Evolutionary conservation across 2,329 filamentous ascomycete genomes (phyloP), one percentile per base, ranked within the genome.

Genomic region (Cercospora sesami): DNA sequence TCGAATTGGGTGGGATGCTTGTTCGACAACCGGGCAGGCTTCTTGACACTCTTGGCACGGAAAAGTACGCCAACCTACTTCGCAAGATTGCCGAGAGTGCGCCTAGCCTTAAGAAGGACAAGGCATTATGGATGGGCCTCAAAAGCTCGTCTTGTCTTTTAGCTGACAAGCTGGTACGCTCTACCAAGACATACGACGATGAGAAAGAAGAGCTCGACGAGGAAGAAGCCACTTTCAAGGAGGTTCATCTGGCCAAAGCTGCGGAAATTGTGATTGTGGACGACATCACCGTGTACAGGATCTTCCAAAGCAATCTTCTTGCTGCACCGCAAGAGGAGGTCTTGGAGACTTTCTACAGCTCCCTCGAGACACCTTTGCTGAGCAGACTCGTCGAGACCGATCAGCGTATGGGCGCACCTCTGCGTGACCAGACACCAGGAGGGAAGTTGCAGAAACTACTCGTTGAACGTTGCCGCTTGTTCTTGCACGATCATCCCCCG

Each of bases 301-400:
- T 95, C 1, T 99, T 99, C 83, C 94, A 94, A 76, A 88, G 93
- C 63, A 87, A 89, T 70, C 84, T 99, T 31, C 85, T 96, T 30
- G 93, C 91, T 69, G 93, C 94, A 0, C 96, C 95, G 0, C 92
- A 97, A 78, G 95, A 99, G 76, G 95, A 98, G 70, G 78, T 81
- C 0, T 83, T 99, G 1, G 95, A 99, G 77, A 85, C 86, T 1
- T 94, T 99, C 71, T 99, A 99, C 79, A 80, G 88, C 39, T 86
- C 89, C 7, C 88, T 99, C 3, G 95, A 95, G 1, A 90, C 93
- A 3, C 86, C 89, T 55, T 88, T 87, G 64, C 84, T 99, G 21
- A 93, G 91, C 70, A 87, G 85, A 65, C 86, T 94, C 18, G 91
- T 98, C 12, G 88, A 93, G 73, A 90, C 94, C 75, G 89, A 94